Evolutionary conservation across 2,329 filamentous ascomycete species (phyloP).

Genomic region (Apiospora sp.): DNA sequence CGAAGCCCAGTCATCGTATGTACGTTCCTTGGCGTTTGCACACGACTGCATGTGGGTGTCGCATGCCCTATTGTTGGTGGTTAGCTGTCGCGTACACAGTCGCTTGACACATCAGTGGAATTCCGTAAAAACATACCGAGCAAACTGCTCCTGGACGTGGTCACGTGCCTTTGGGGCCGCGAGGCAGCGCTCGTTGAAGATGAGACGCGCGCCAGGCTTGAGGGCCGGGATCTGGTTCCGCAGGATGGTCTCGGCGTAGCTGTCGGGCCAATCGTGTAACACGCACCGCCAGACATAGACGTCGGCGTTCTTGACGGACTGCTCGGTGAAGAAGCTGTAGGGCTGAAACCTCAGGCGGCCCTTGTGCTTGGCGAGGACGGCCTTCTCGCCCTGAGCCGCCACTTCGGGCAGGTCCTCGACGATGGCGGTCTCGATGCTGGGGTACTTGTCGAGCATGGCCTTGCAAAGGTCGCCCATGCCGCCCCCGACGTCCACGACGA

Average conservation of each 20-base stretch:
- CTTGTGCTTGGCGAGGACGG: conserved; percentile 9
- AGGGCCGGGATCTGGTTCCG: conserved; percentile 24
- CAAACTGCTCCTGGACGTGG: conserved; percentile 28
- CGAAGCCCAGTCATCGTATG: conserved; percentile 28
- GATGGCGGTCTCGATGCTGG: conserved; percentile 29
- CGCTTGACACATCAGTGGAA: no score
- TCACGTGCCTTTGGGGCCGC: conserved; percentile 22
- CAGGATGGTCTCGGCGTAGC: conserved; percentile 2
- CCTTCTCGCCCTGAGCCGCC: conserved; percentile 10
- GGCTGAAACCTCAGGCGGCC: conserved; percentile 25
- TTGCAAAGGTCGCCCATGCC: conserved; percentile 29
- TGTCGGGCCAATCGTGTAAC: conserved; percentile 23
- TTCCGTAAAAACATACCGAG: conserved; percentile 20
- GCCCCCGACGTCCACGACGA: conserved; percentile 32
- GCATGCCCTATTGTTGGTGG: conserved; percentile 25
- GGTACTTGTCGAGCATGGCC: conserved; percentile 27
- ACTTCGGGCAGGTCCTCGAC: conserved; percentile 31
- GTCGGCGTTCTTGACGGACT: conserved; percentile 24
- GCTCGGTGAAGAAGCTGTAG: conserved; percentile 22
- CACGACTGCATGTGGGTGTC: conserved; percentile 30
- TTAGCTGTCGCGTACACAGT: background rate
- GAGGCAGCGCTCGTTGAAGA: conserved; percentile 32
- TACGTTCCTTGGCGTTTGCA: conserved; percentile 32
- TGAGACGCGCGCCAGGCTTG: conserved; percentile 27
- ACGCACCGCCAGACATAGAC: conserved; percentile 25